Evolutionary conservation across 2,329 filamentous ascomycete genomes (phyloP), one percentile per base, ranked within the genome.

Genomic region (Aspergillus oerlinghausenensis): DNA sequence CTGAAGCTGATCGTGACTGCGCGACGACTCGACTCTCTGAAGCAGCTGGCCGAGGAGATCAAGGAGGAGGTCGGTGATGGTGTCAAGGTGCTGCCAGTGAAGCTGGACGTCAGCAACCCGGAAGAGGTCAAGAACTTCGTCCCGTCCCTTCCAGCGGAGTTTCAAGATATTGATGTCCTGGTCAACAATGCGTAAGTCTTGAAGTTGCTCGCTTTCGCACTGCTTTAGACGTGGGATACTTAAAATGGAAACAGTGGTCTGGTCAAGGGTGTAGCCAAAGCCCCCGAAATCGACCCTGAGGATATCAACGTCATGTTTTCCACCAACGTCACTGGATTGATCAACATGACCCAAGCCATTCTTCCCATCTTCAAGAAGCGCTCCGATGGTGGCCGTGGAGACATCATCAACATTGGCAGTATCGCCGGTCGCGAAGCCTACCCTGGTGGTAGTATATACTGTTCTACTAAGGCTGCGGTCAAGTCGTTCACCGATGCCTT

Each of bases 281-380:
- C 92, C 1, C 92, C 92, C 19, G 84, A 90, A 43, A 97, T 99
- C 70, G 82, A 81, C 17, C 82, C 89, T 67, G 86, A 87, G 57
- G 93, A 99, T 76, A 88, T 97, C 66, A 82, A 88, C 66, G 69
- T 87, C 72, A 97, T 97, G 92, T 90, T 97, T 71, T 78, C 84
- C 49, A 97, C 94, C 57, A 99, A 99, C 73, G 92, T 97, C 52
- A 94, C 89, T 1, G 94, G 94, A 28, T 81, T 99, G 35, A 94
- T 99, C 79, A 90, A 93, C 80, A 90, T 97, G 88, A 97, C 94
- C 0, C 94, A 99, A 80, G 90, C 90, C 49, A 81, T 97, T 58
- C 77, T 97, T 19, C 86, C 89, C 52, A 86, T 92, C 71, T 95
- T 92, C 81, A 88, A 91, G 75, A 80, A 84, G 65, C 70, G 76